Evolutionary conservation across 2,329 filamentous ascomycete species (phyloP).

Genomic region (Stylonectria norvegica): DNA sequence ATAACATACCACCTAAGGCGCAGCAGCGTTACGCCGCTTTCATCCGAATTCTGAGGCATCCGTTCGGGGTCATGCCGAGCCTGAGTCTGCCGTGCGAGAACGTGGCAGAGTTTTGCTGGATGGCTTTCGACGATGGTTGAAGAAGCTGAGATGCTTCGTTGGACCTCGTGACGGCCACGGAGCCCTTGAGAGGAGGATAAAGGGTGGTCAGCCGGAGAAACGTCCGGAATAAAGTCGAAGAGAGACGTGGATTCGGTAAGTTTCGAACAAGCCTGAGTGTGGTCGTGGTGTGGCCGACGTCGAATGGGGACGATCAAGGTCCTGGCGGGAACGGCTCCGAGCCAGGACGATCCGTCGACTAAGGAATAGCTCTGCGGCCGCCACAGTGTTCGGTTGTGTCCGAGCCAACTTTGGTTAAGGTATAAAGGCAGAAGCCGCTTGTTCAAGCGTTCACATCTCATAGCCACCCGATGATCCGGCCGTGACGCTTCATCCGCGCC

Average conservation of each 20-base stretch:
- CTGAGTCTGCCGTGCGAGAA: conserved; percentile 13
- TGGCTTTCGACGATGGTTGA: conserved; percentile 10
- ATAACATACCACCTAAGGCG: conserved; percentile 18
- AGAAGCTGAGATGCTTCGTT: conserved; percentile 10
- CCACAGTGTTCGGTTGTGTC: too few relatives aligned
- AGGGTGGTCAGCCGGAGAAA: conserved; percentile 1
- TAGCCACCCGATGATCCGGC: conserved; percentile 10
- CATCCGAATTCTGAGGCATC: conserved; percentile 12
- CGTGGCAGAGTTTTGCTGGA: conserved; percentile 9
- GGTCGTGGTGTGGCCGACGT: too few relatives aligned
- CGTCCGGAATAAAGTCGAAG: conserved; percentile 8
- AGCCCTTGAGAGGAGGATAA: conserved; percentile 9
- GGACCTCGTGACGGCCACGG: conserved; percentile 7
- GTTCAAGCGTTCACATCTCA: too few relatives aligned
- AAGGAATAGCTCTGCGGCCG: too few relatives aligned
- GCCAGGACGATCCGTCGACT: too few relatives aligned
- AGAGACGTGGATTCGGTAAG: conserved; percentile 17
- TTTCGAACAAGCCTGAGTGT: too few relatives aligned
- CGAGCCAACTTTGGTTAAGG: too few relatives aligned
- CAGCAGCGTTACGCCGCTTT: conserved; percentile 9
- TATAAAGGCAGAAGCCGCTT: too few relatives aligned
- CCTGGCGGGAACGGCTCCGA: not conserved
- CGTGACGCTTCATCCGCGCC: conserved; percentile 13
- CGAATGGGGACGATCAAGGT: not conserved
- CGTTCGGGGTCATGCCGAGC: conserved; percentile 14